A percentile compares a stretch with the other conserved stretches of the same genome.
phyloP scores from a whole-genome alignment of 2,329 filamentous ascomycete genomes.

The Cryphonectria naterciae region DNA sequence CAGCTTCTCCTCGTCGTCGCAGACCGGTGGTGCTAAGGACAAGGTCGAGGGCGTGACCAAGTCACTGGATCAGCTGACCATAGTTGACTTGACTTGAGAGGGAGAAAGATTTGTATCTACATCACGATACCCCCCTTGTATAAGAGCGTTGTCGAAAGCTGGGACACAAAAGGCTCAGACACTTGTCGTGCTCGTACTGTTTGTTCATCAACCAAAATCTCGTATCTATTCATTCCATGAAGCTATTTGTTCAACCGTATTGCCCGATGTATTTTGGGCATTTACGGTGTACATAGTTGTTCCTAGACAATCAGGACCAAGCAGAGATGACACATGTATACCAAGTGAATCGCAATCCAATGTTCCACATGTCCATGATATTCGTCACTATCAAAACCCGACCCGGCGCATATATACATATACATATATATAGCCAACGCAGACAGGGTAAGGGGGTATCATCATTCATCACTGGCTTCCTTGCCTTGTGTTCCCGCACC shows the following conservation, averaged over 20 bases:
- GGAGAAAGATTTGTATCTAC: neutral
- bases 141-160: neutral
- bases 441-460: conserved; percentile 24
- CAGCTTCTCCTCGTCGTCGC: neutral
- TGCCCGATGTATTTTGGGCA: neutral
- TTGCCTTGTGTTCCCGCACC: neutral
- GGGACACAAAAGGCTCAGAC: neutral
- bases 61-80: conserved; percentile 17
- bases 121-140: conserved; percentile 8
- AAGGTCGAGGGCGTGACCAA: conserved; percentile 24
- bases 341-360: neutral
- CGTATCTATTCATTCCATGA: neutral
- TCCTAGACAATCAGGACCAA: neutral
- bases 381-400: conserved; percentile 9
- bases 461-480: conserved; percentile 13
- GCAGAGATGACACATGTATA: neutral
- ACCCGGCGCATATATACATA: neutral
- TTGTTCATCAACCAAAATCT: neutral
- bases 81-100: conserved; percentile 25
- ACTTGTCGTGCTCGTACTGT: neutral
- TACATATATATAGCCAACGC: neutral
- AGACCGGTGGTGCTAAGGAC: neutral
- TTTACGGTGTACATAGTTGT: neutral
- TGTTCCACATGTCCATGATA: conserved; percentile 20
- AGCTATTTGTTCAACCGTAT: neutral